Conservation (phyloP, 768 basidiomycete genomes). For the Lactifluus hygrophoroides region DNA sequence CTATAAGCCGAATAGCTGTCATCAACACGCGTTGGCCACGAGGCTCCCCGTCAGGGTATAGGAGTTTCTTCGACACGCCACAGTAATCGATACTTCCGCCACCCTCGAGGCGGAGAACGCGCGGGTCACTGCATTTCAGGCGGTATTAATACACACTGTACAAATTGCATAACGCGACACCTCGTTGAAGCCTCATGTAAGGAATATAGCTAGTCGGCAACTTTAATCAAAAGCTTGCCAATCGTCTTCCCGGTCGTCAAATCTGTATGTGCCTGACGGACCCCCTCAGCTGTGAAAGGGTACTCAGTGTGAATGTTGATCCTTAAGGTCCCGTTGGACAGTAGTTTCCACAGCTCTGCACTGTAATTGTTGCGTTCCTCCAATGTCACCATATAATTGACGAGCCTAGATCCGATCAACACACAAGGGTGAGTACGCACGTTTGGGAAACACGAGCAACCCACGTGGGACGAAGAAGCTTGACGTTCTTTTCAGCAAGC, state of each 20-base stretch:
- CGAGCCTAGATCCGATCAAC: conserved; percentile 38
- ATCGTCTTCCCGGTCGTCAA: conserved; percentile 67
- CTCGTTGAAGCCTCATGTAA: conserved; percentile 37
- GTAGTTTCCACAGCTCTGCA: conserved; percentile 50
- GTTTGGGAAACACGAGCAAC: conserved; percentile 23
- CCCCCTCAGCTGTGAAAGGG: conserved; percentile 74
- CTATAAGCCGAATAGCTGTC: conserved; percentile 3
- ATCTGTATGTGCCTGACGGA: conserved; percentile 68
- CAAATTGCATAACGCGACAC: conserved; percentile 36
- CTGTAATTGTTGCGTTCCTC: conserved; percentile 67
- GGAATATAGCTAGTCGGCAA: conserved; percentile 28
- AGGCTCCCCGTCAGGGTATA: conserved; percentile 14
- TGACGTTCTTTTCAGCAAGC: conserved; percentile 76
- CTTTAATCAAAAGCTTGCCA: conserved; percentile 82
- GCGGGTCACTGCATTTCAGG: conserved; percentile 4
- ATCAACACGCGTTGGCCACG: conserved; percentile 9
- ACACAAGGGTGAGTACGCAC: not conserved
- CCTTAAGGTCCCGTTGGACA: conserved; percentile 52
- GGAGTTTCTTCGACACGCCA: not conserved
- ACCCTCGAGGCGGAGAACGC: conserved; percentile 4
- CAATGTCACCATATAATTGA: conserved; percentile 63
- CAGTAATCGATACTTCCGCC: not conserved
- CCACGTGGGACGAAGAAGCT: conserved; percentile 67
- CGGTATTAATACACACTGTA: conserved; percentile 23
- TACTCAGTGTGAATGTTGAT: conserved; percentile 70